Conservation (phyloP, 2,329 filamentous ascomycete species). For the Aureobasidium sp. region DNA sequence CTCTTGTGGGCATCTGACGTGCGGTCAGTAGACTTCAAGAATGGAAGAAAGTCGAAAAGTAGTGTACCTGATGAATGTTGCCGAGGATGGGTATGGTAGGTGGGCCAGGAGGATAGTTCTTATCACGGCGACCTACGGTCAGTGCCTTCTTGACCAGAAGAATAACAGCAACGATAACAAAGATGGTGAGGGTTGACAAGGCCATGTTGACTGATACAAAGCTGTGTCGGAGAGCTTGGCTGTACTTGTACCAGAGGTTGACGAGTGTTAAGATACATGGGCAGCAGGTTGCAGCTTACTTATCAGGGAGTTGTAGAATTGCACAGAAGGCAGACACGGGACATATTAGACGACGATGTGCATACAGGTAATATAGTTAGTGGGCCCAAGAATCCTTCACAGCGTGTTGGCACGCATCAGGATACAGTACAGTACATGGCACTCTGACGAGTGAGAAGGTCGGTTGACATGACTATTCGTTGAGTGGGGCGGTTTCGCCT, state of each 20-base stretch:
- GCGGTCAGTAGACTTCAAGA: not conserved
- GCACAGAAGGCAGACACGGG: not conserved
- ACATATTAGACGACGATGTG: not conserved
- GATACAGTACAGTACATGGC: too few species aligned
- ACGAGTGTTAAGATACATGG: not conserved
- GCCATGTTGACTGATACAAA: not conserved
- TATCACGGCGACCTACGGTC: constrained; percentile 16
- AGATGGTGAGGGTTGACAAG: not conserved
- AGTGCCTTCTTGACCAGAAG: not conserved
- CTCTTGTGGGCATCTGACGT: constrained; percentile 31
- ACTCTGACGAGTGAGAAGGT: too few species aligned
- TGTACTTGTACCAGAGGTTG: too few species aligned
- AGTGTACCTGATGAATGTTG: constrained; percentile 19
- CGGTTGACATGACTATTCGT: too few species aligned
- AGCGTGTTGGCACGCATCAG: not conserved
- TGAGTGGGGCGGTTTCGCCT: too few species aligned
- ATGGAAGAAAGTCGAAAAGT: not conserved
- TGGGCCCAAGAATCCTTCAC: not conserved
- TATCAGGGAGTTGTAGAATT: not conserved
- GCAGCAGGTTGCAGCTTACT: not conserved
- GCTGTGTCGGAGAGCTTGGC: not conserved
- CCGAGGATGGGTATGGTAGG: constrained; percentile 21
- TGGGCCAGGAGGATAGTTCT: constrained; percentile 19
- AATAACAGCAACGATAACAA: not conserved
- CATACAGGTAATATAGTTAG: not conserved